A percentile compares a stretch with the other conserved stretches of the same genome.
These are phyloP conservation scores for Ganoderma meredithae DNA, from an alignment of 1,284 basidiomycete genomes.

Conservation along the genomic window DNA sequence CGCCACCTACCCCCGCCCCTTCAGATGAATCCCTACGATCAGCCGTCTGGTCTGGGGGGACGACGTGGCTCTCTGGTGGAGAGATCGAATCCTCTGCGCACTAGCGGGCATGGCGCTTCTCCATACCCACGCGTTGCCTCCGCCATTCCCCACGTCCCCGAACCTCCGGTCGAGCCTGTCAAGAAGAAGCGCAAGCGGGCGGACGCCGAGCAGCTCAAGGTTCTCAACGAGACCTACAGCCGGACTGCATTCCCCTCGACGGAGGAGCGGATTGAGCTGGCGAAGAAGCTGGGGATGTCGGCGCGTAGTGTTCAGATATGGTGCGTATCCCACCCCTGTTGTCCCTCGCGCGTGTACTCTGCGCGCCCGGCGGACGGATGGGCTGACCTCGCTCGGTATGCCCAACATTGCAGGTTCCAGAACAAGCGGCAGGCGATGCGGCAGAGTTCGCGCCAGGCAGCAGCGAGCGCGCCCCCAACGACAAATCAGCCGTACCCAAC, in stretches of 20 bases:
- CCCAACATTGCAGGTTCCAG: slow-evolving; percentile 70
- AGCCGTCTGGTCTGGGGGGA: slow-evolving; percentile 38
- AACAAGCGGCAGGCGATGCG: slow-evolving; percentile 85
- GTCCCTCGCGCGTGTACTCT: slow-evolving; percentile 19
- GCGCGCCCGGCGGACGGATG: slow-evolving; percentile 7
- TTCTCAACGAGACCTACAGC: slow-evolving; percentile 79
- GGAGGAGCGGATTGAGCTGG: slow-evolving; percentile 79
- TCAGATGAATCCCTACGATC: slow-evolving; percentile 43
- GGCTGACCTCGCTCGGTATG: slow-evolving; percentile 15
- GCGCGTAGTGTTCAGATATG: slow-evolving; percentile 87
- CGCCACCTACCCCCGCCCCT: slow-evolving; percentile 39
- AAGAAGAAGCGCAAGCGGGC: slow-evolving; percentile 90
- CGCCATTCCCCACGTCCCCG: slow-evolving; percentile 36
- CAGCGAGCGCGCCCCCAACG: slow-evolving; percentile 48
- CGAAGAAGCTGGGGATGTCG: slow-evolving; percentile 81
- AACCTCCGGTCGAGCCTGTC: slow-evolving; percentile 60
- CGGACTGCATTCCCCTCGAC: slow-evolving; percentile 86
- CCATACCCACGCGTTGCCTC: slow-evolving; percentile 52
- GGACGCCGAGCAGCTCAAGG: slow-evolving; percentile 78
- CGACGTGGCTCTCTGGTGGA: slow-evolving; percentile 42
- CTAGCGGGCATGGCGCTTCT: slow-evolving; percentile 42
- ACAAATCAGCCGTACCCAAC: slow-evolving; percentile 62
- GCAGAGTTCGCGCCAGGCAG: slow-evolving; percentile 72
- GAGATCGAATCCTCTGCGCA: slow-evolving; percentile 39
- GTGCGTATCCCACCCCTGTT: slow-evolving; percentile 48